phyloP scores from a whole-genome alignment of 2,329 filamentous ascomycete genomes.

The Didymella keratinophila region DNA sequence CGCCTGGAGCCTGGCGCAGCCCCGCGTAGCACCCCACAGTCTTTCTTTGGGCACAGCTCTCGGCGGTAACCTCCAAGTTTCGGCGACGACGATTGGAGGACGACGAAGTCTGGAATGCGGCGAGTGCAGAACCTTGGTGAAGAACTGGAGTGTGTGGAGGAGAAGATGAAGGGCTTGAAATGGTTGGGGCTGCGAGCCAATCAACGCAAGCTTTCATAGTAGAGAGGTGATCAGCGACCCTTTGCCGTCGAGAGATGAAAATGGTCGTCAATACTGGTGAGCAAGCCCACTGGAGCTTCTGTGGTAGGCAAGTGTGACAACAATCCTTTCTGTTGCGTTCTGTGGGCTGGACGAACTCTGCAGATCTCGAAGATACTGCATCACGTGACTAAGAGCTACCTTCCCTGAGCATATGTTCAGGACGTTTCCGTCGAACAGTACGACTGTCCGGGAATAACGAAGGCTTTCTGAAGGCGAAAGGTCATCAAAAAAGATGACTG shows the following conservation, averaged over 20 bases:
- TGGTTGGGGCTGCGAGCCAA: background rate
- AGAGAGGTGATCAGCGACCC: background rate
- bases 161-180: background rate
- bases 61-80: background rate
- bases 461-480: background rate
- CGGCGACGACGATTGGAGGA: background rate
- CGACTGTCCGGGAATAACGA: background rate
- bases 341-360: background rate
- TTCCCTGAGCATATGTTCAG: background rate
- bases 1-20: slow-evolving; percentile 4
- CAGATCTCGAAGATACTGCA: background rate
- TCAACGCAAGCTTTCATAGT: background rate
- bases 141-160: background rate
- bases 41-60: background rate
- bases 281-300: background rate
- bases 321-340: background rate
- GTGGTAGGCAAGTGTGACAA: background rate
- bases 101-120: background rate
- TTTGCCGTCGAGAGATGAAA: background rate
- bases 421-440: background rate
- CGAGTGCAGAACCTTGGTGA: background rate
- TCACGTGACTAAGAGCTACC: background rate
- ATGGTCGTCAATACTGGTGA: background rate
- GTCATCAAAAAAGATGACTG: background rate
- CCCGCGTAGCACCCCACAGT: slow-evolving; percentile 6